Base-by-base conservation (phyloP, 441 rosid species). In the Melastoma candidum region DNA sequence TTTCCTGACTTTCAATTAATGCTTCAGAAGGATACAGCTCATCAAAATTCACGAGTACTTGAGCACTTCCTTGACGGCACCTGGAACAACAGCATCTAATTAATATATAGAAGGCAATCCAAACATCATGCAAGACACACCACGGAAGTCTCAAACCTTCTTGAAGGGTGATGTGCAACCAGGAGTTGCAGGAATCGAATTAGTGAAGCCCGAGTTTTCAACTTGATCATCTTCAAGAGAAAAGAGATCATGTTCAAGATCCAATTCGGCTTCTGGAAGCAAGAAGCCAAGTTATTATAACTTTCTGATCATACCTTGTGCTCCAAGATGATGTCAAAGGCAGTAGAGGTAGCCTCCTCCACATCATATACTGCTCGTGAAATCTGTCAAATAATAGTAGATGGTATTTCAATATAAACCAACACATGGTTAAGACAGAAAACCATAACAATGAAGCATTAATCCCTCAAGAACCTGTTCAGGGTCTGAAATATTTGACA, bases 11-110 rank as follows among this genome's bases (percentile, higher is more conserved):
- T 44, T 72, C 69, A 56, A 76, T 46, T 12, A 52, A 68, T 39
- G 66, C 66, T 67, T 76, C 82, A 54, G 75, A 69, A 47, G 95
- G 88, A 66, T 62, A 75, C 58, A 81, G 44, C 49, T 88, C 90
- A 76, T 86, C 97, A 56, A 85, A 86, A 66, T 84, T 84, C 63
- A 93, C 84, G 4, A 93, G 82, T 50, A 88, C 59, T 60, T 86
- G 88, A 49, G 98, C 95, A 70, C 81, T 77, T 68, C 98, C 98
- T 79, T 78, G 83, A 49, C 98, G 87, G 68, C 98, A 93, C 78
- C 98, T 93, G 62, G 54, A 52, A 61, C 60, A 68, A 55, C 44
- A 66, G 45, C 69, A 61, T 51, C 63, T 36, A 60, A 61, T 60
- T 60, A 75, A 60, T 60, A 66, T 56, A 50, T 52, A 71, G 63